Base-by-base conservation (phyloP, 2,329 filamentous ascomycete species). In the Aspergillus viridinutans region DNA sequence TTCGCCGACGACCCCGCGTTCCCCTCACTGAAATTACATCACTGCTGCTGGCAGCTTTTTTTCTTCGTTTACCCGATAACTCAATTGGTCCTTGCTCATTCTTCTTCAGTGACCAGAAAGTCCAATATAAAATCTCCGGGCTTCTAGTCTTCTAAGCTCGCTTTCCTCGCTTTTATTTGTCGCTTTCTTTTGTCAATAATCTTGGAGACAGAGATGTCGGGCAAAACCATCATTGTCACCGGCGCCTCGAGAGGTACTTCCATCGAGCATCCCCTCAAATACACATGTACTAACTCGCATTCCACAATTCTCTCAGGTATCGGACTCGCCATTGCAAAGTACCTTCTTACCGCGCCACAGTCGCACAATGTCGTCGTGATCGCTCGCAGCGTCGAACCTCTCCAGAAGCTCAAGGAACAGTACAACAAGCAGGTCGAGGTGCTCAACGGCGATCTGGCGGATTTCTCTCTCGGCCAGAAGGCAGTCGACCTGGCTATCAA, bases 141-240 rank as follows among this genome's bases (percentile, higher is more conserved):
- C 54, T 29, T 53, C 42, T 25, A 50, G 35, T 4, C 25, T 56
- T 29, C 28, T 29, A 29, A 29, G 25, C 25, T 25, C 12, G 48
- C 49, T 17, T 9, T 9, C 23, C 45, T 17, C 14, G 14, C 14
- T 17, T 17, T 35, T 35, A 35, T 35, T 7, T 6, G 14, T 38
- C 7, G 14, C 32, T 17, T 10, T 49, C 20, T 49, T 14, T 17
- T 20, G 14, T 17, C 43, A 14, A 54, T 14, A 21, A 49, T 20
- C 52, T 12, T 9, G n/a, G 10, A 61, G 55, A 49, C 20, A 47
- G 65, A 32, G 4, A 80, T 83, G 76, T 53, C 77, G n/a, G 72
- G 81, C 7, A 89, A 90, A 70, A 85, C 84, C 23, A 84, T 92
- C 67, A 85, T 92, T 58, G 78, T 92, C 26, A 88, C 86, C 1